phyloP scores from a whole-genome alignment of 208 protist genomes.

The Blechomonas ayalai region DNA sequence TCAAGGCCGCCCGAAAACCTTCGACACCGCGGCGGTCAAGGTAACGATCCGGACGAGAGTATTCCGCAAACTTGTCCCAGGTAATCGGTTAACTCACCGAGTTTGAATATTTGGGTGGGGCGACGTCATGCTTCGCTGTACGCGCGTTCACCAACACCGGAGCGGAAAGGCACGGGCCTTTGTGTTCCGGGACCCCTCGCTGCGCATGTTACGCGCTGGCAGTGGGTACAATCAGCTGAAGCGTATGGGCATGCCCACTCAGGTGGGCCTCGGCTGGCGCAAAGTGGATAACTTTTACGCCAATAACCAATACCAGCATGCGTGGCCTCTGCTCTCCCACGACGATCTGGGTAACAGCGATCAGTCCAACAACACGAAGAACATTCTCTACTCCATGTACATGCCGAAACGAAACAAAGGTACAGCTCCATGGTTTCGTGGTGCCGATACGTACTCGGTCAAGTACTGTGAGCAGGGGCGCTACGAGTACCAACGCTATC shows the following conservation, averaged over 20 bases:
- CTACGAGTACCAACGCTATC: conserved; percentile 89
- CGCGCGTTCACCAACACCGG: conserved; percentile 37
- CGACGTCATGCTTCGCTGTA: conserved; percentile 48
- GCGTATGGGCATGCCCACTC: conserved; percentile 70
- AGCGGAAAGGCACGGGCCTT: conserved; percentile 77
- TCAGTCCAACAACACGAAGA: conserved; percentile 84
- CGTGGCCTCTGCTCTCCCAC: conserved; percentile 83
- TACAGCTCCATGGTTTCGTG: conserved; percentile 86
- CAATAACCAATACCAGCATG: conserved; percentile 84
- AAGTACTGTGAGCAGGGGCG: conserved; percentile 90
- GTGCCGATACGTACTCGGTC: conserved; percentile 87
- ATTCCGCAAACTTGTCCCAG: too few relatives aligned
- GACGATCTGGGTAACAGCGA: conserved; percentile 88
- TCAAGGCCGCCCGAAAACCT: too few relatives aligned
- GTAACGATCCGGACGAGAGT: too few relatives aligned
- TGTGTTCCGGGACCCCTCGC: conserved; percentile 70
- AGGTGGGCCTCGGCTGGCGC: conserved; percentile 42
- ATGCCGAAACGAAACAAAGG: conserved; percentile 90
- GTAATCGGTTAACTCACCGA: too few relatives aligned
- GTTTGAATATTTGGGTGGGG: too few relatives aligned
- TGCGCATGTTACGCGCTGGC: conserved; percentile 58
- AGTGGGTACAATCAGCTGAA: conserved; percentile 57
- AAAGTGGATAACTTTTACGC: conserved; percentile 75
- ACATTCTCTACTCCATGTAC: conserved; percentile 88
- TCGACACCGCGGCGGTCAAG: too few relatives aligned